Conservation (phyloP, 371 early-diverging fungal genomes). For the Conidiobolus incongruus region DNA sequence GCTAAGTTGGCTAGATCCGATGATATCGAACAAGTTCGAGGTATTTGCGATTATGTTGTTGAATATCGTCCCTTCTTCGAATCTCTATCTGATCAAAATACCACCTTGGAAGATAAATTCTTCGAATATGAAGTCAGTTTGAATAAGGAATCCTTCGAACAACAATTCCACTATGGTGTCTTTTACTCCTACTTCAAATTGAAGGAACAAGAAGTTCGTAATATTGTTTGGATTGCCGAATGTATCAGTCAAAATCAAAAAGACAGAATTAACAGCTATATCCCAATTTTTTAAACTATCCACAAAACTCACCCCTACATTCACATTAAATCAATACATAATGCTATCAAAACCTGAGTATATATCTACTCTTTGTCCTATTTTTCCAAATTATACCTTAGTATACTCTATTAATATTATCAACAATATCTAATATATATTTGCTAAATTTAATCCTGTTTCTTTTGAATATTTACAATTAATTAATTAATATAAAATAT, state of each 20-base stretch:
- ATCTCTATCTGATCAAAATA: conserved; percentile 10
- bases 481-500: no score
- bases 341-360: no score
- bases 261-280: conserved; percentile 82
- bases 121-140: conserved; percentile 85
- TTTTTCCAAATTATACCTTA: no score
- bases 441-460: no score
- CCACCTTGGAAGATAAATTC: conserved; percentile 82
- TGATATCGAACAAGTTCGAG: conserved; percentile 83
- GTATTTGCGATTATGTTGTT: conserved; percentile 53
- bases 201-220: conserved; percentile 98
- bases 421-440: no score
- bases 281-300: conserved; percentile 69
- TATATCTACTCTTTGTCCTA: no score
- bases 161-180: conserved; percentile 92
- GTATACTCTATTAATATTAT: no score
- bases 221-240: conserved; percentile 98
- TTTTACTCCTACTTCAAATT: conserved; percentile 93
- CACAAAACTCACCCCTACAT: no score
- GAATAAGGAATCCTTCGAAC: conserved; percentile 77
- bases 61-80: conserved; percentile 60
- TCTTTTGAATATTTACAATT: no score
- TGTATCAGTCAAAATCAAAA: conserved; percentile 96
- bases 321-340: no score
- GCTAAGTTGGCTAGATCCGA: conserved; percentile 67